Evolutionary conservation across 2,329 filamentous ascomycete genomes (phyloP), one percentile per base, ranked within the genome.

Genomic region (Rachicladosporium sp.): DNA sequence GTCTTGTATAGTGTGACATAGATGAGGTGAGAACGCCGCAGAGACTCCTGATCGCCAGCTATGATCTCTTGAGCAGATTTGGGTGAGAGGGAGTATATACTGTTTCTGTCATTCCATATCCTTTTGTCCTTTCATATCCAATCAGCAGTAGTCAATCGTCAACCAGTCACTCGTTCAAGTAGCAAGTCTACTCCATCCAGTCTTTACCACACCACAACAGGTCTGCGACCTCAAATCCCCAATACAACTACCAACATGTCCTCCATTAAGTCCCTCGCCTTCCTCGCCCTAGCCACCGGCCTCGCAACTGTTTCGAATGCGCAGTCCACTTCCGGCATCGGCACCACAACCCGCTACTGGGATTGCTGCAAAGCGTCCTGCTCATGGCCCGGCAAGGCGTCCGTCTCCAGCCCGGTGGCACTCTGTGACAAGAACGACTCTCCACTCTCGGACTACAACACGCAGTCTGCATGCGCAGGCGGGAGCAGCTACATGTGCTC

Each of bases 301-400:
- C 42, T 52, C 29, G 45, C 46, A 34, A 45, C 38, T 37, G 29
- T 55, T 12, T 32, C 44, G 11, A 44, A 36, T 11, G 51, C 53
- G 13, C 44, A 48, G 31, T 38, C 44, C 11, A 46, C 43, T 29
- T 51, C 52, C 30, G 53, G 53, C 32, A 47, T 52, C 12, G 60
- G 59, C 31, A 48, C 37, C 19, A 61, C 59, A 23, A 60, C 58
- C 11, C 54, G 59, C 37, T 61, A 61, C 49, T 62, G 73, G 71
- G 78, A 82, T 56, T 82, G 79, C 65, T 82, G 78, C 64, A 83
- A 84, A 65, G 72, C 77, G 13, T 78, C 74, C 12, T 82, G 78
- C 56, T 66, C 67, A 3, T 69, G 77, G 77, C 55, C 65, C 9
- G 67, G 59, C 39, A 80, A 80, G 56, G 73, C 70, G 10, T 45